Conservation (phyloP, 495 filamentous ascomycete genomes). For the Physcia stellaris region DNA sequence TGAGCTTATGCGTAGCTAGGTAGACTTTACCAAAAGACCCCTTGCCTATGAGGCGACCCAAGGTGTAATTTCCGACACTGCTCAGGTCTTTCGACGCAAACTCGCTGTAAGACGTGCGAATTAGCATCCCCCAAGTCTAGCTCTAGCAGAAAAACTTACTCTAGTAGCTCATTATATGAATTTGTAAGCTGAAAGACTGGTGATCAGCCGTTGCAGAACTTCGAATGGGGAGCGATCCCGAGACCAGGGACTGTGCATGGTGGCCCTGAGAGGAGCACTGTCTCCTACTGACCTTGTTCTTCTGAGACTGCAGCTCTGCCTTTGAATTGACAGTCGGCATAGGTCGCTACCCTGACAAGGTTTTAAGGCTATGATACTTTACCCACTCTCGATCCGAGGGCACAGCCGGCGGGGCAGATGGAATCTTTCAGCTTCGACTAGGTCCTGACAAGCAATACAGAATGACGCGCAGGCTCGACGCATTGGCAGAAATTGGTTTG, state of each 20-base stretch:
- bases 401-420: too few relatives aligned
- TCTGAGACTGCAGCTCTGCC: slow-evolving; percentile 82
- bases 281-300: slow-evolving; percentile 64
- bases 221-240: not conserved
- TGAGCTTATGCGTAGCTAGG: slow-evolving; percentile 90
- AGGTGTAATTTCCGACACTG: slow-evolving; percentile 84
- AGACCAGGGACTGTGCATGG: not conserved
- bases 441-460: too few relatives aligned
- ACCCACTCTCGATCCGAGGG: too few relatives aligned
- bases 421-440: too few relatives aligned
- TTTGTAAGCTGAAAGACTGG: slow-evolving; percentile 60
- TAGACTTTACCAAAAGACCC: slow-evolving; percentile 98
- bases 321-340: slow-evolving; percentile 55
- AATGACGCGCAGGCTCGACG: too few relatives aligned
- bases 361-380: too few relatives aligned
- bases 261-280: not conserved
- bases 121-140: slow-evolving; percentile 4
- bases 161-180: slow-evolving; percentile 89
- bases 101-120: slow-evolving; percentile 44
- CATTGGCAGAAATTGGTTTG: too few relatives aligned
- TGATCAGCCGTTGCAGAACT: slow-evolving; percentile 8
- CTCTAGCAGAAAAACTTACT: slow-evolving; percentile 42
- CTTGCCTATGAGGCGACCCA: slow-evolving; percentile 87
- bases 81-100: slow-evolving; percentile 86
- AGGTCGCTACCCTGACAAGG: too few relatives aligned